phyloP scores from a whole-genome alignment of 192 early-diverging fungal genomes.

The Umbelopsis ramanniana region DNA sequence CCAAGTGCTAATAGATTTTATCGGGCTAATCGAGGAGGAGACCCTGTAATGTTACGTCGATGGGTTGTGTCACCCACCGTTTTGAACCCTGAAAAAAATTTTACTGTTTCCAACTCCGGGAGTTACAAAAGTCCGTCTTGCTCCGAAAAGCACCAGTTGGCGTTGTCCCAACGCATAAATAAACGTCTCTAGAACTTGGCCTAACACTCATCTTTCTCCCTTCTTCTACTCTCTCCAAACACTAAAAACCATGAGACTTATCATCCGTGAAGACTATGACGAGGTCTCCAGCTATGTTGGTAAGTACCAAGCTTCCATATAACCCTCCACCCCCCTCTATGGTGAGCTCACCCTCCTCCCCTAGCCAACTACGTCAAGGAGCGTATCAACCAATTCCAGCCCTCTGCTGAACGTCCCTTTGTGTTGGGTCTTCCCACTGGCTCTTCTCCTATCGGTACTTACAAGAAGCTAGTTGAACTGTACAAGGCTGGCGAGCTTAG shows the following conservation, averaged over 20 bases:
- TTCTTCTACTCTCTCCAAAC: background rate
- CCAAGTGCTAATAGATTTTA: too few relatives aligned
- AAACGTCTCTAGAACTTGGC: background rate
- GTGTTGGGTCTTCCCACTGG: conserved; percentile 88
- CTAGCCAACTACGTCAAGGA: conserved; percentile 80
- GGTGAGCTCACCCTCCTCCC: too few relatives aligned
- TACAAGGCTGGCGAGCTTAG: conserved; percentile 69
- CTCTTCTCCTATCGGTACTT: conserved; percentile 82
- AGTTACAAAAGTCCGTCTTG: background rate
- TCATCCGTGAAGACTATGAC: conserved; percentile 71
- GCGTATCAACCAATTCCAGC: conserved; percentile 78
- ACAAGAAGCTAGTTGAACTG: conserved; percentile 78
- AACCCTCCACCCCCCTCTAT: too few relatives aligned
- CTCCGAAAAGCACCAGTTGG: background rate
- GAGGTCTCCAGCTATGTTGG: conserved; percentile 69
- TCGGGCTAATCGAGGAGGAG: background rate
- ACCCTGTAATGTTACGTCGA: background rate
- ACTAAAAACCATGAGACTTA: conserved; percentile 62
- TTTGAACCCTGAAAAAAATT: conserved; percentile 6
- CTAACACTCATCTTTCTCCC: background rate
- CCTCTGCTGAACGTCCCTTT: conserved; percentile 76
- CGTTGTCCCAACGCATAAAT: conserved; percentile 13
- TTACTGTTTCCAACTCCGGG: background rate
- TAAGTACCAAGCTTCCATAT: conserved; percentile 27
- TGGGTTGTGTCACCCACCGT: background rate